Evolutionary conservation across 1,139 yeast genomes (phyloP).

Genomic region (Lodderomyces margitis): DNA sequence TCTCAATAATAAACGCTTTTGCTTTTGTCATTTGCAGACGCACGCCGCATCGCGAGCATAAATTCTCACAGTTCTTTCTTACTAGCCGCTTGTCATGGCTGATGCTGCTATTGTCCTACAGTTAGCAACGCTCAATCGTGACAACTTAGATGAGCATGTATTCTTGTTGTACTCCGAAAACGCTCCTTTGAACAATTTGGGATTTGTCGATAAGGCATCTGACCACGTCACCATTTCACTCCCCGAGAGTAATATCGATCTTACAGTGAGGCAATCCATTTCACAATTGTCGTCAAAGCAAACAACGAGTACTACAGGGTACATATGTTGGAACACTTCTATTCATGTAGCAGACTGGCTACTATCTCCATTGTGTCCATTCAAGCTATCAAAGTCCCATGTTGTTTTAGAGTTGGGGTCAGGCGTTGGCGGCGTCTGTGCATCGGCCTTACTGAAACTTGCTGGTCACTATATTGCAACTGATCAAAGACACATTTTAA

Average conservation of each 20-base stretch:
- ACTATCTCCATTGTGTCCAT: slow-evolving; percentile 11
- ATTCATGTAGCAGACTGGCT: slow-evolving; percentile 54
- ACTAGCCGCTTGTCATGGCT: background rate
- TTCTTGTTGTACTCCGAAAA: slow-evolving; percentile 44
- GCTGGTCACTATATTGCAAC: slow-evolving; percentile 50
- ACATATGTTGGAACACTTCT: slow-evolving; percentile 61
- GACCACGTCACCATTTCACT: slow-evolving; percentile 32
- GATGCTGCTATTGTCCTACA: background rate
- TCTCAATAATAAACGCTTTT: background rate
- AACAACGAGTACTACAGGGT: slow-evolving; percentile 65
- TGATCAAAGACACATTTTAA: slow-evolving; percentile 59
- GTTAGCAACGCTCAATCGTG: background rate
- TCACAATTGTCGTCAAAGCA: slow-evolving; percentile 37
- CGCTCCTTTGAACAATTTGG: slow-evolving; percentile 40
- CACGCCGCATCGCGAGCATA: too few species aligned
- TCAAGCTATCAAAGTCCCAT: slow-evolving; percentile 13
- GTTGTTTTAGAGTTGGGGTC: slow-evolving; percentile 62
- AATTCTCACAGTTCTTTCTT: too few species aligned
- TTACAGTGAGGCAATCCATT: slow-evolving; percentile 41
- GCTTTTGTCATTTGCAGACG: too few species aligned
- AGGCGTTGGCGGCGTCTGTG: slow-evolving; percentile 61
- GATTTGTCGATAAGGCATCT: slow-evolving; percentile 42
- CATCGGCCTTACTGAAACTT: slow-evolving; percentile 40
- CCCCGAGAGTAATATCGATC: slow-evolving; percentile 28
- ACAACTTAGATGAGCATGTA: slow-evolving; percentile 40